Evolutionary conservation across 768 basidiomycete species (phyloP), one percentile per base, ranked within the genome.

Genomic region (Trametes gibbosa): DNA sequence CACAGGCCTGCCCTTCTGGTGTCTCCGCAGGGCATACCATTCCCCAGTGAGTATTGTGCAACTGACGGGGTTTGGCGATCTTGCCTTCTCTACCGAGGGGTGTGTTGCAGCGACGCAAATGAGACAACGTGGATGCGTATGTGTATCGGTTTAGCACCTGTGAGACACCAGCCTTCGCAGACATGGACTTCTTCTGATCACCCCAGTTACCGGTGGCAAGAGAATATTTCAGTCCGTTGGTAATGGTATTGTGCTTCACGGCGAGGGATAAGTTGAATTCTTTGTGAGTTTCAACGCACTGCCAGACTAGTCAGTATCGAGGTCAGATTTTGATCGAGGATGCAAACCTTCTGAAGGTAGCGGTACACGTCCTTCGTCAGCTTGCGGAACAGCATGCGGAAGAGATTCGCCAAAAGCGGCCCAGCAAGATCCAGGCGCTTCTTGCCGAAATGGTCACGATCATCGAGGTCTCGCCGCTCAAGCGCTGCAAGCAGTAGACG

Each of bases 21-120:
- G 97, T 99, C 74, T 99, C 97, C 39, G 97, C 97, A 42, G 97
- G 97, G 70, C 97, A 99, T 19, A 99, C 97, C 97, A 99, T 98
- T 37, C 97, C 97, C 97, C 97, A 99, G 68, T 99, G 97, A 0
- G 97, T 98, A 69, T 99, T 99, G 74, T 99, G 97, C 55, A 99
- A 79, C 68, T 99, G 97, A 67, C 97, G 97, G 56, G 97, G 97
- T 72, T 98, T 98, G 46, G 97, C 97, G 59, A 98, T 98, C 77
- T 99, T 99, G 56, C 95, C 95, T 73, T 98, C 97, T 59, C 97
- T 89, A 55, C 97, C 97, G 49, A 99, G 84, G 2, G 97, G 97
- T 0, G 97, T 98, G 72, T 99, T 99, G 70, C 93, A 95, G 27
- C 97, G 92, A 69, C 97, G 96, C 67, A 99, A 75, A 79, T 99